Conservation (phyloP, 2,329 filamentous ascomycete species). For the Colletotrichum tamarilloi region DNA sequence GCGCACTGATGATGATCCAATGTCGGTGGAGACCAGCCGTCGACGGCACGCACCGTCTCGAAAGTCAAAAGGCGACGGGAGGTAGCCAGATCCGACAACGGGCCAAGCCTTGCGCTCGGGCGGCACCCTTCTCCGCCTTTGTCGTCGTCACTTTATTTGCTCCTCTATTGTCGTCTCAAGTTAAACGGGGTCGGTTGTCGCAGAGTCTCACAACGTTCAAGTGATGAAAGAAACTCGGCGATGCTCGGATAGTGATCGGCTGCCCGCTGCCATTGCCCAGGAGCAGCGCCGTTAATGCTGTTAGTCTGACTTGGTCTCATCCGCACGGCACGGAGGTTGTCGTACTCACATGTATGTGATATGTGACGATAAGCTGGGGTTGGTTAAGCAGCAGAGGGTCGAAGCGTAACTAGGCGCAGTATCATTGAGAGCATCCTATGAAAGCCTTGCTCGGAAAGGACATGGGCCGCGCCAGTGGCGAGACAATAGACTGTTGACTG, state of each 20-base stretch:
- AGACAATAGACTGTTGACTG: background rate
- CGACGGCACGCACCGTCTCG: slow-evolving; percentile 35
- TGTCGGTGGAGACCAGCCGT: slow-evolving; percentile 27
- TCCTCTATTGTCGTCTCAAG: background rate
- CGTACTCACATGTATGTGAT: slow-evolving; percentile 1
- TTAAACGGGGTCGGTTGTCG: background rate
- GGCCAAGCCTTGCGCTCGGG: slow-evolving; percentile 22
- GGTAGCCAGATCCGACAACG: slow-evolving; percentile 25
- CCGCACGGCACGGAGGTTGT: background rate
- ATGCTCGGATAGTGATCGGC: background rate
- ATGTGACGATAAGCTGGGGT: slow-evolving; percentile 4
- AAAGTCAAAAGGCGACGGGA: slow-evolving; percentile 30
- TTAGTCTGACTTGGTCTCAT: background rate
- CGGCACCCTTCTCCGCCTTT: background rate
- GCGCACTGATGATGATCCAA: slow-evolving; percentile 27
- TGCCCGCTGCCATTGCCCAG: background rate
- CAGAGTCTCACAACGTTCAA: background rate
- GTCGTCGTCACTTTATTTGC: slow-evolving; percentile 4
- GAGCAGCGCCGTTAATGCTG: background rate
- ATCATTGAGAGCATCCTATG: background rate
- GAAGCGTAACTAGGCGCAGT: background rate
- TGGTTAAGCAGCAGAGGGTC: background rate
- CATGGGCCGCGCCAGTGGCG: background rate
- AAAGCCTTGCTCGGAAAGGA: background rate
- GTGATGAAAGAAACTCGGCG: background rate